These are phyloP conservation scores for Flammula alnicola DNA, from an alignment of 1,284 basidiomycete species.

Conservation along the genomic window DNA sequence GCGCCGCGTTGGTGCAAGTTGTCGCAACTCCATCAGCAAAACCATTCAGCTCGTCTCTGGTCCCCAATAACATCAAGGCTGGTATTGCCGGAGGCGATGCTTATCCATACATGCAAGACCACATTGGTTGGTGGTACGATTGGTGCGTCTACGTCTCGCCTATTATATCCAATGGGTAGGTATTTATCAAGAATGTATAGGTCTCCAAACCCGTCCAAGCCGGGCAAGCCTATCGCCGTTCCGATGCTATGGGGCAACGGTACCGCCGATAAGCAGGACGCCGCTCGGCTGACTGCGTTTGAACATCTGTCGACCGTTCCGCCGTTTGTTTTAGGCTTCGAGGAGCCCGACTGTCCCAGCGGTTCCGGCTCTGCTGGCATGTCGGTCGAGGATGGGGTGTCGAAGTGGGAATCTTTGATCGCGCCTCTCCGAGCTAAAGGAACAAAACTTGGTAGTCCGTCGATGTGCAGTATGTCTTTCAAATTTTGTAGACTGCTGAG, in stretches of 20 bases:
- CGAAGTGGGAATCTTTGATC: conserved; percentile 43
- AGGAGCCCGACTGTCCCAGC: conserved; percentile 47
- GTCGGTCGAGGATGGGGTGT: conserved; percentile 40
- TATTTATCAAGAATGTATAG: conserved; percentile 18
- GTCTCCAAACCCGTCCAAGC: conserved; percentile 42
- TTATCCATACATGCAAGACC: conserved; percentile 37
- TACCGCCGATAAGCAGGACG: conserved; percentile 39
- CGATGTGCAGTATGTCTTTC: conserved; percentile 49
- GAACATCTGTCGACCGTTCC: conserved; percentile 37
- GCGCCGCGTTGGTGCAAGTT: too few species aligned
- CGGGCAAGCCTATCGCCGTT: conserved; percentile 40
- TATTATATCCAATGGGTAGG: not conserved
- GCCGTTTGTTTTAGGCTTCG: conserved; percentile 44
- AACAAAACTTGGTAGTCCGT: conserved; percentile 43
- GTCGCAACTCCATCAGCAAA: too few species aligned
- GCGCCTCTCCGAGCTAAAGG: conserved; percentile 42
- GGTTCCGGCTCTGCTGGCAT: conserved; percentile 47
- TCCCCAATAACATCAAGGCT: conserved; percentile 46
- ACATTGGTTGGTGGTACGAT: conserved; percentile 52
- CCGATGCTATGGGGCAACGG: conserved; percentile 52
- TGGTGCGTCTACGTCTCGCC: conserved; percentile 32
- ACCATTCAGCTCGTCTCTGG: conserved; percentile 24
- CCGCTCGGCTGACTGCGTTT: conserved; percentile 40
- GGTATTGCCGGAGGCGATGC: conserved; percentile 48
- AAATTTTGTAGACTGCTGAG: not conserved